A percentile compares a stretch with the other conserved stretches of the same genome.
Evolutionary conservation across 2,329 filamentous ascomycete genomes (phyloP).

Genomic region (Pyricularia sp.): DNA sequence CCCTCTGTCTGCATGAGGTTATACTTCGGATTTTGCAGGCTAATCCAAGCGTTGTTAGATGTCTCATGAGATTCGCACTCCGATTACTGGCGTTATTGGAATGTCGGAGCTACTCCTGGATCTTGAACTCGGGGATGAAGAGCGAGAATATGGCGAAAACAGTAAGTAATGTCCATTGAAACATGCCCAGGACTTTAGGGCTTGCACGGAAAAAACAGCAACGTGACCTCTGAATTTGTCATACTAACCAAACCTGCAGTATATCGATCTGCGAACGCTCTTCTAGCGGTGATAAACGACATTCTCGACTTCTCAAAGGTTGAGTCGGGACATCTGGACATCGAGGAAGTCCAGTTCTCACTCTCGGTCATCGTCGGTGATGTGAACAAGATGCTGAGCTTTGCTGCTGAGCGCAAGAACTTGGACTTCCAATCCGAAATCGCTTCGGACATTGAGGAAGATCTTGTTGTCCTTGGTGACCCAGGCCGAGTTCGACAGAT

Average conservation of each 20-base stretch:
- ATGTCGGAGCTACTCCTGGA: constrained; percentile 69
- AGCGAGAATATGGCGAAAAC: constrained; percentile 66
- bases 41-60: constrained; percentile 32
- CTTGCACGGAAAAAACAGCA: not conserved
- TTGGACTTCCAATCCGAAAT: constrained; percentile 62
- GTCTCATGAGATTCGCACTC: constrained; percentile 72
- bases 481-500: constrained; percentile 79
- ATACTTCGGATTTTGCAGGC: not conserved
- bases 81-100: constrained; percentile 71
- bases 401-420: constrained; percentile 72
- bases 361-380: constrained; percentile 65
- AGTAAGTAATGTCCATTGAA: constrained; percentile 19
- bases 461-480: constrained; percentile 77
- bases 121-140: constrained; percentile 58
- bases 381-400: constrained; percentile 79
- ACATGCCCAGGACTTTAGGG: not conserved
- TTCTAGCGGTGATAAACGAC: constrained; percentile 84
- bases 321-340: constrained; percentile 66
- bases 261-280: constrained; percentile 67
- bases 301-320: constrained; percentile 87
- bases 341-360: constrained; percentile 74
- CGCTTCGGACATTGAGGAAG: constrained; percentile 49
- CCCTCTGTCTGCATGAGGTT: not conserved
- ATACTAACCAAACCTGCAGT: constrained; percentile 21
- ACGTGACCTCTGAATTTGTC: too few relatives aligned